These are phyloP conservation scores for Orbilia javanica DNA, from an alignment of 2,329 filamentous ascomycete genomes.

Conservation along the genomic window DNA sequence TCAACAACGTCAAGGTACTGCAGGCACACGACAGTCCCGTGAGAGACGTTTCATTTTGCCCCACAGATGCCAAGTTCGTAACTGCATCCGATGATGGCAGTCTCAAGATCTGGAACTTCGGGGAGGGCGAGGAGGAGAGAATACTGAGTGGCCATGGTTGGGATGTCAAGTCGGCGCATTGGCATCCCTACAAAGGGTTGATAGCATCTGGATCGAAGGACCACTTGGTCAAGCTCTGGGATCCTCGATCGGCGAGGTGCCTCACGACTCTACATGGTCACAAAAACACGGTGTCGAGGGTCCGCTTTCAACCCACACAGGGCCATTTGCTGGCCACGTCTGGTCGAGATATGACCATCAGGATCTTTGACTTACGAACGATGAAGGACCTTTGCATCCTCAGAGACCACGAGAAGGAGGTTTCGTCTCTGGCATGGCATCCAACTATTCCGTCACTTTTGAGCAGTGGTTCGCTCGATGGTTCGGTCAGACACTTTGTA, in stretches of 20 bases:
- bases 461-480: constrained; percentile 90
- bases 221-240: constrained; percentile 97
- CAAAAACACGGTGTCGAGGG: constrained; percentile 96
- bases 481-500: constrained; percentile 92
- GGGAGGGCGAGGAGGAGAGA: constrained; percentile 83
- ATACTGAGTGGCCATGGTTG: constrained; percentile 93
- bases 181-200: constrained; percentile 94
- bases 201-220: constrained; percentile 98
- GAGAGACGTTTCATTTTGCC: constrained; percentile 90
- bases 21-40: constrained; percentile 91
- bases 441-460: constrained; percentile 90
- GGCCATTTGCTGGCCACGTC: constrained; percentile 90
- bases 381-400: constrained; percentile 97
- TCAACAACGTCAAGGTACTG: constrained; percentile 97
- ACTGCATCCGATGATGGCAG: constrained; percentile 94
- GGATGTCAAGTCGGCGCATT: constrained; percentile 97
- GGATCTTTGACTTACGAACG: constrained; percentile 95
- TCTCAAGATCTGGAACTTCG: constrained; percentile 96
- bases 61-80: constrained; percentile 94
- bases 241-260: constrained; percentile 89
- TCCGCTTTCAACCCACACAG: constrained; percentile 86
- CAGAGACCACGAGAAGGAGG: constrained; percentile 94
- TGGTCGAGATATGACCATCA: constrained; percentile 89
- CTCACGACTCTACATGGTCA: constrained; percentile 95
- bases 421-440: constrained; percentile 93